These are phyloP conservation scores for Ustilago crameri DNA, from an alignment of 1,284 basidiomycete species.

Conservation along the genomic window DNA sequence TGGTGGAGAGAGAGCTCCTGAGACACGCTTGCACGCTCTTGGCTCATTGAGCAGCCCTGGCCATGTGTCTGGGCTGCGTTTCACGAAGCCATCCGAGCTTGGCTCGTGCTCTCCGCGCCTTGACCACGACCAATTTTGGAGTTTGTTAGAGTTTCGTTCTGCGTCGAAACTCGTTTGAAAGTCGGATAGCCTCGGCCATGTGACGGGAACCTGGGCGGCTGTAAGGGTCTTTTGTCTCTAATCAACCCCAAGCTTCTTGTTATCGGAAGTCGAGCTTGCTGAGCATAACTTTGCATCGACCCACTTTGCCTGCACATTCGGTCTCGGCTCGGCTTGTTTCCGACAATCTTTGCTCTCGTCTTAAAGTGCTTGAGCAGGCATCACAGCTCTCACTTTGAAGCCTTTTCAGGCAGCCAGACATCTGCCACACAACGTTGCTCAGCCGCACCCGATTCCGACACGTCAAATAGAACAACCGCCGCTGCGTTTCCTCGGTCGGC, in stretches of 20 bases:
- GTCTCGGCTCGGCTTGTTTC: neutral
- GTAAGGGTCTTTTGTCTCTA: neutral
- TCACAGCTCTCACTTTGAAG: neutral
- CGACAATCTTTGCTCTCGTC: constrained; percentile 1
- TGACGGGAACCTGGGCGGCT: neutral
- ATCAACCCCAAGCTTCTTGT: neutral
- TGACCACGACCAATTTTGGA: constrained; percentile 17
- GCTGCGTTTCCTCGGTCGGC: neutral
- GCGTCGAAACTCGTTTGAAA: neutral
- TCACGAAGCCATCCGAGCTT: neutral
- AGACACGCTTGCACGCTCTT: neutral
- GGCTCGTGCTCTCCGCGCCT: constrained; percentile 20
- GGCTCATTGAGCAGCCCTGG: neutral
- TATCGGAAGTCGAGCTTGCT: constrained; percentile 7
- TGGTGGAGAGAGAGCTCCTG: neutral
- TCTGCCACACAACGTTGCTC: constrained; percentile 1
- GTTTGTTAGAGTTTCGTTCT: neutral
- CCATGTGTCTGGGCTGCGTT: constrained; percentile 18
- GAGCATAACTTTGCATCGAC: neutral
- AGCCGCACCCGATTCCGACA: no score
- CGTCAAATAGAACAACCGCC: neutral
- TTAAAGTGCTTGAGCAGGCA: neutral
- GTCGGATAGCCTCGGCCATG: neutral
- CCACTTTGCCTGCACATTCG: neutral
- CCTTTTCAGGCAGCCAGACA: neutral